Base-by-base conservation (phyloP, 441 rosid species). In the Adansonia gregorii region DNA sequence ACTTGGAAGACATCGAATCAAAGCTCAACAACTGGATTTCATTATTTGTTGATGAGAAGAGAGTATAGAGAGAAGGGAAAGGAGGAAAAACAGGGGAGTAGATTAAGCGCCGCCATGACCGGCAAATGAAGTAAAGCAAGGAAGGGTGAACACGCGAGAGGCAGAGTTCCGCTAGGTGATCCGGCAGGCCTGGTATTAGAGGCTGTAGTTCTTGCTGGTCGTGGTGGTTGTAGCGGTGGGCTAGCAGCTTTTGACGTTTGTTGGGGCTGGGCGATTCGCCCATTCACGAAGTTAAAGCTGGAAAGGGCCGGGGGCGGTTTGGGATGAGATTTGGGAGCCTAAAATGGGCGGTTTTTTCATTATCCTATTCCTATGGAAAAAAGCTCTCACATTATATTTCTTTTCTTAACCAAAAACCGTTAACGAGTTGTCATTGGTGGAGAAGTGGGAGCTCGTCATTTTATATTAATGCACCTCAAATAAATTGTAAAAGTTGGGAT, bases 41-140 rank as follows among this genome's bases (percentile, higher is more conserved):
- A 49, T 74, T 70, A 9, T 63, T 5, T 22, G 78, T 17, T 2
- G 85, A 75, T 0, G 89, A 83, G 45, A 89, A 74, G 31, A 90
- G 48, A 2, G 91, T 71, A 73, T 89, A 90, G 2, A 90, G 72
- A 67, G 89, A 88, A 12, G 74, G 84, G 68, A 79, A 87, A n/a
- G 90, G 89, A 74, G 93, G 89, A 81, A 83, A 85, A 46, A 87
- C 65, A 20, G 90, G 85, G 7, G 88, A 85, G 76, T 89, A 89
- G 56, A 89, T 69, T 39, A 91, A 81, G 35, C 88, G 87, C 0
- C 88, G 84, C 94, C 94, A 91, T 17, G 91, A 83, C 39, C 67
- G 83, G 79, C 88, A 88, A 68, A 91, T 87, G 35, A 88, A 79
- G 87, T 52, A 85, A 68, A 91, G 90, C 4, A 81, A 5, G 4